Percentiles rank a stretch among this genome's conserved stretches.
phyloP scores from a whole-genome alignment of 1,284 basidiomycete species.

The Trichosporon inkin region DNA sequence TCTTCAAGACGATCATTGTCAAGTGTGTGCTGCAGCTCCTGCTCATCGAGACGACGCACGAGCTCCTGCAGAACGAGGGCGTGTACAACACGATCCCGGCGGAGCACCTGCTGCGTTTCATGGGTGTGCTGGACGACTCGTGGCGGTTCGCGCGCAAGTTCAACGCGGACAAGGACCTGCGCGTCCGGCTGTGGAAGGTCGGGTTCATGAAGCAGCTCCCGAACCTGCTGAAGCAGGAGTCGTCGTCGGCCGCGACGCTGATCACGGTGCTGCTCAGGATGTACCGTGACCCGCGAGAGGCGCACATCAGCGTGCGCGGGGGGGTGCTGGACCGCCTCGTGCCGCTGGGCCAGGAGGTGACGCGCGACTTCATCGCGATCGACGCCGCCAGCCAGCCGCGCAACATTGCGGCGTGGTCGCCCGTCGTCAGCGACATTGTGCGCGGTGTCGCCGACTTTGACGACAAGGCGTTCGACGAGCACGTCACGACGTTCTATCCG shows the following conservation, averaged over 20 bases:
- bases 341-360: conserved; percentile 87
- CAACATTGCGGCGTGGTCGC: conserved; percentile 96
- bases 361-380: conserved; percentile 85
- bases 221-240: conserved; percentile 97
- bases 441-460: conserved; percentile 86
- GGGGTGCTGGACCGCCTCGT: conserved; percentile 84
- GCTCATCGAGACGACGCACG: conserved; percentile 96
- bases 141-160: conserved; percentile 97
- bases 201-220: conserved; percentile 99
- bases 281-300: conserved; percentile 86
- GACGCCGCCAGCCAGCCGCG: conserved; percentile 88
- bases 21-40: conserved; percentile 98
- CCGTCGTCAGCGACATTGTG: conserved; percentile 89
- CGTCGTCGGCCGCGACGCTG: conserved; percentile 89
- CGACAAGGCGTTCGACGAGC: conserved; percentile 78
- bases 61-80: conserved; percentile 83
- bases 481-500: conserved; percentile 81
- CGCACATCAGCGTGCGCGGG: conserved; percentile 72
- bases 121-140: conserved; percentile 90
- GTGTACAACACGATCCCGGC: conserved; percentile 95
- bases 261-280: conserved; percentile 88
- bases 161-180: conserved; percentile 96
- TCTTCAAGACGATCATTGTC: conserved; percentile 99
- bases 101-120: conserved; percentile 83
- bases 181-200: conserved; percentile 98